These are phyloP conservation scores for Botrytis squamosa DNA, from an alignment of 2,329 filamentous ascomycete species.

Conservation along the genomic window DNA sequence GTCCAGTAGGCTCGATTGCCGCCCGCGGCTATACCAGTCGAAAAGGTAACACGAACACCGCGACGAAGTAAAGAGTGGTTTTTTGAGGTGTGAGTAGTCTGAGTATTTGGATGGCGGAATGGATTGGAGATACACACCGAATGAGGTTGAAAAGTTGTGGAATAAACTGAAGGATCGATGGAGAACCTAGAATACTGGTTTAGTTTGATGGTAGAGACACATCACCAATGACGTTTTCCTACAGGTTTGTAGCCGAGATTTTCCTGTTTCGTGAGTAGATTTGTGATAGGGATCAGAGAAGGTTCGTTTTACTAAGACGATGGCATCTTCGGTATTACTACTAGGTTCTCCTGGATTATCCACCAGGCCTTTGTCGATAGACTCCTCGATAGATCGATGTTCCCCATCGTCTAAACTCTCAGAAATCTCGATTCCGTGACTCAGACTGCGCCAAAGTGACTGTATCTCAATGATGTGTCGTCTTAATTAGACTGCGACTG, in stretches of 20 bases:
- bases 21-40: constrained; percentile 60
- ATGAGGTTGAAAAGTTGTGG: constrained; percentile 59
- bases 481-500: not conserved
- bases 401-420: not conserved
- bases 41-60: constrained; percentile 59
- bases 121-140: constrained; percentile 37
- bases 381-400: not conserved
- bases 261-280: constrained; percentile 38
- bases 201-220: not conserved
- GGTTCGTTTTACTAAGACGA: not conserved
- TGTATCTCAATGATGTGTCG: not conserved
- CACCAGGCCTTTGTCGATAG: not conserved
- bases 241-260: constrained; percentile 55
- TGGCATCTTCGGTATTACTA: not conserved
- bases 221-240: constrained; percentile 29
- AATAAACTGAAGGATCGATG: constrained; percentile 56
- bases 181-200: constrained; percentile 36
- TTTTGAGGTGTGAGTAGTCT: not conserved
- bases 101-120: not conserved
- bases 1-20: constrained; percentile 62
- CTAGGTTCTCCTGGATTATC: not conserved
- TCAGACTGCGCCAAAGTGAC: not conserved
- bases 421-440: not conserved
- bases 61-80: constrained; percentile 58
- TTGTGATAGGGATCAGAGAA: not conserved